phyloP scores from a whole-genome alignment of 768 basidiomycete species.

The Podaxis sp. region DNA sequence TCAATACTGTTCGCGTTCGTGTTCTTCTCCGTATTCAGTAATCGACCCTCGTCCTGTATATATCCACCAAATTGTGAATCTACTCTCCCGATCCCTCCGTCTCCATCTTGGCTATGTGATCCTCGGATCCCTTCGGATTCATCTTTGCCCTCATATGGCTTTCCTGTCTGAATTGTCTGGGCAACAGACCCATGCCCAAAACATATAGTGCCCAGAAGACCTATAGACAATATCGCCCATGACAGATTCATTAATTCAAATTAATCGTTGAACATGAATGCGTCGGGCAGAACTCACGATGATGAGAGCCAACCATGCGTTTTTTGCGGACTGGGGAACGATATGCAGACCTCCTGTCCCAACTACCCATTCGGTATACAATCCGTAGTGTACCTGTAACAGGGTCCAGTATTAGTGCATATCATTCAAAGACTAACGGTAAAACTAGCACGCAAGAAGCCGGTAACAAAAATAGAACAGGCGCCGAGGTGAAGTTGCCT shows the following conservation, averaged over 20 bases:
- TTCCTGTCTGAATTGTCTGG: constrained; percentile 47
- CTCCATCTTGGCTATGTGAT: constrained; percentile 14
- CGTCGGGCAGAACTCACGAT: constrained; percentile 29
- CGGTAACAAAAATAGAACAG: constrained; percentile 4
- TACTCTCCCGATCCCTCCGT: not conserved
- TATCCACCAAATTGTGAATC: not conserved
- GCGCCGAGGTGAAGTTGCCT: not conserved
- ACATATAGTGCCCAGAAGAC: constrained; percentile 48
- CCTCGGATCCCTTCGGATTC: constrained; percentile 16
- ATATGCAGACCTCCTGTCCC: constrained; percentile 33
- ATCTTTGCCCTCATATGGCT: constrained; percentile 18
- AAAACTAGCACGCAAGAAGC: not conserved
- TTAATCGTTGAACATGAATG: constrained; percentile 2
- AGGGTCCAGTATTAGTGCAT: constrained; percentile 1
- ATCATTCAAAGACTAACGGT: not conserved
- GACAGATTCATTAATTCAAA: constrained; percentile 6
- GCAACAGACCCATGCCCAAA: constrained; percentile 41
- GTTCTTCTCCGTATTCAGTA: not conserved
- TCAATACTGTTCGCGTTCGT: constrained; percentile 10
- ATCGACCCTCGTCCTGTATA: constrained; percentile 5
- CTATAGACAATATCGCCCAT: constrained; percentile 26
- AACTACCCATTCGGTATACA: constrained; percentile 45
- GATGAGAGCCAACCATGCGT: constrained; percentile 48
- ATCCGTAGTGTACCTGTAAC: constrained; percentile 46
- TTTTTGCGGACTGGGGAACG: constrained; percentile 38